A percentile compares a stretch with the other conserved stretches of the same genome.
Evolutionary conservation across 306 rosid genomes (phyloP).

Genomic region (Cicer yamashitae): DNA sequence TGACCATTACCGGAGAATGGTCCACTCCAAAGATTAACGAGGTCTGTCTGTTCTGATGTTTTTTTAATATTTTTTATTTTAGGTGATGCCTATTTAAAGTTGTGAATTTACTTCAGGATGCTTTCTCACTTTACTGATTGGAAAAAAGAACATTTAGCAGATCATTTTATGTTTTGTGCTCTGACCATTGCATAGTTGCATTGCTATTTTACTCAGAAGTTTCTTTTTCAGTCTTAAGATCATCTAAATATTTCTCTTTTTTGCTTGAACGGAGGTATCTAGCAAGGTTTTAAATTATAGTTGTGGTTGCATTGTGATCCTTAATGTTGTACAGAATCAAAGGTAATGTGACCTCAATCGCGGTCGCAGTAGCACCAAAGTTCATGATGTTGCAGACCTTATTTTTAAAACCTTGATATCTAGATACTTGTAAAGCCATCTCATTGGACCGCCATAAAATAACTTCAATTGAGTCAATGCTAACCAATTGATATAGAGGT

Average conservation of each 20-base stretch:
- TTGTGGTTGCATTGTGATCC: neutral
- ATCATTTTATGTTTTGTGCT: neutral
- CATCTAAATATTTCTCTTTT: neutral
- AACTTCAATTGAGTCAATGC: constrained; percentile 1
- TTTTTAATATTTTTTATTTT: neutral
- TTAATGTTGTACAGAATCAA: neutral
- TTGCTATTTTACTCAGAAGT: neutral
- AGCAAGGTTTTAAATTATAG: neutral
- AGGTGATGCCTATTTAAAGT: constrained; percentile 1
- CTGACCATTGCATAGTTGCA: constrained; percentile 18
- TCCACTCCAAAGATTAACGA: constrained; percentile 64
- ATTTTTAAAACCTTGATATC: neutral
- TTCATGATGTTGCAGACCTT: neutral
- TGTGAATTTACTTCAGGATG: neutral
- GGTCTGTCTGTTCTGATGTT: constrained; percentile 40
- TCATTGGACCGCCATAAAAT: neutral
- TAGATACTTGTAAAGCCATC: constrained; percentile 10
- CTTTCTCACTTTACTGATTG: neutral
- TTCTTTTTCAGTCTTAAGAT: neutral
- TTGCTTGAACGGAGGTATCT: constrained; percentile 6
- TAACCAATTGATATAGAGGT: neutral
- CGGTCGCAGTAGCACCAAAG: neutral
- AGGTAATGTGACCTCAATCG: neutral
- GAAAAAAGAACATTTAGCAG: neutral
- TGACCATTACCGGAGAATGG: constrained; percentile 92